Evolutionary conservation across 129 eudicot species (phyloP), one percentile per base, ranked within the genome.

Genomic region (Chrysanthemum lavandulifolium): DNA sequence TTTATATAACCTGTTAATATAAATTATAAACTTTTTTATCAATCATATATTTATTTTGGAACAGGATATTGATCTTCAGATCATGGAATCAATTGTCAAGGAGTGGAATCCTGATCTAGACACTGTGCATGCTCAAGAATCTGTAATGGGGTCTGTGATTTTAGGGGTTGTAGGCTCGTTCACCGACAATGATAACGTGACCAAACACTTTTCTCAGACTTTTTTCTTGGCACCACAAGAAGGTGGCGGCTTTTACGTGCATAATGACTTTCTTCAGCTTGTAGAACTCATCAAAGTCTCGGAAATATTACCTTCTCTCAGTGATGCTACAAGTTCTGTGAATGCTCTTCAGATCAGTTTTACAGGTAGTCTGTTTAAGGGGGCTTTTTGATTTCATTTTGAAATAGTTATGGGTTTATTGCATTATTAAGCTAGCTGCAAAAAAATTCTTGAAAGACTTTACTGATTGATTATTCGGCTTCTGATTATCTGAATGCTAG

Each of bases 151-250:
- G 5, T 74, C 82, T 0, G 86, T 82, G 13, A 14, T 82, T 18
- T 76, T 68, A 1, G 82, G 76, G 31, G 73, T 82, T 27, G 78
- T 73, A 2, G 86, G 86, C 45, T 68, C 2, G 10, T 56, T 77
- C 65, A 82, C 72, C 31, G 82, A 66, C 11, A 68, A 29, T 10
- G 77, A 77, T 62, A 27, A 73, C 8, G 65, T 73, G 57, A 12
- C 62, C 10, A 82, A 59, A 75, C 27, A 68, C 57, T 82, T 82
- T 65, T 53, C 82, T 16, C 82, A 69, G 13, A 82, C 82, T 0
- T 82, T 82, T 62, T 48, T 68, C n/a, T 62, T 82, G 79, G 86
- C 86, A 9, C 73, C 68, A 54, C 82, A 82, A 82, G 72, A 63
- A 29, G 78, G 71, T 1, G 84, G 84, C 5, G 86, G 86, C 14